phyloP scores from a whole-genome alignment of 2,329 filamentous ascomycete genomes.

The Sporothrix curviconia region DNA sequence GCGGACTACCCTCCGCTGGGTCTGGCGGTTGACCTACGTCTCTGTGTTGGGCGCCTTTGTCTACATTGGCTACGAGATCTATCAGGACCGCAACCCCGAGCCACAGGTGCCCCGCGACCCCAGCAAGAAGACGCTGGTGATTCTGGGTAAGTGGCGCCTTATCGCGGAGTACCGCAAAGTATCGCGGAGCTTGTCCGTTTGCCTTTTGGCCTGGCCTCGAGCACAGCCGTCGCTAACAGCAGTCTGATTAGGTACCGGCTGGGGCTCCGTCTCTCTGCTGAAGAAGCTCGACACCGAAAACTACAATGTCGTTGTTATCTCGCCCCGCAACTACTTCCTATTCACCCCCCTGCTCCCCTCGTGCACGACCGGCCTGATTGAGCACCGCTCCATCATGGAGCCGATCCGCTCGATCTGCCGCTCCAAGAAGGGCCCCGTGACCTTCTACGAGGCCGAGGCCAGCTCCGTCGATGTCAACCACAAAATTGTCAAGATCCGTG shows the following conservation, averaged over 20 bases:
- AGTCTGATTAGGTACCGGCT: slow-evolving; percentile 68
- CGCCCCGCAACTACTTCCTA: slow-evolving; percentile 98
- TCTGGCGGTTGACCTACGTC: slow-evolving; percentile 77
- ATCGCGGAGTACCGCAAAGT: too few species aligned
- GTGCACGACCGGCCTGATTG: slow-evolving; percentile 93
- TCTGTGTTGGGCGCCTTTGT: slow-evolving; percentile 62
- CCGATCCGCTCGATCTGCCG: slow-evolving; percentile 92
- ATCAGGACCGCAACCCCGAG: slow-evolving; percentile 70
- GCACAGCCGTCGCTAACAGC: slow-evolving; percentile 13
- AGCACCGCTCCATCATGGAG: slow-evolving; percentile 99
- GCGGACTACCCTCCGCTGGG: slow-evolving; percentile 65
- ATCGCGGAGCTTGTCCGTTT: too few species aligned
- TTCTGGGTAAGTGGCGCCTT: slow-evolving; percentile 61
- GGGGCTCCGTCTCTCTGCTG: slow-evolving; percentile 89
- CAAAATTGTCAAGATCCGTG: slow-evolving; percentile 81
- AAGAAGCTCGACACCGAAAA: slow-evolving; percentile 99
- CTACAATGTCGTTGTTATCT: slow-evolving; percentile 98
- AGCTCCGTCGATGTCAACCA: slow-evolving; percentile 91
- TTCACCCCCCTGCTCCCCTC: slow-evolving; percentile 96
- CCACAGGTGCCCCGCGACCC: slow-evolving; percentile 77
- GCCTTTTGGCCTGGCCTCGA: too few species aligned
- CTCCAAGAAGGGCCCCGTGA: slow-evolving; percentile 87
- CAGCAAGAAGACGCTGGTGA: slow-evolving; percentile 90
- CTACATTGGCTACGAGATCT: slow-evolving; percentile 75
- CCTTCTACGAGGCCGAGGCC: slow-evolving; percentile 96